Evolutionary conservation across 768 basidiomycete genomes (phyloP).

Genomic region (Tricholoma sp.): DNA sequence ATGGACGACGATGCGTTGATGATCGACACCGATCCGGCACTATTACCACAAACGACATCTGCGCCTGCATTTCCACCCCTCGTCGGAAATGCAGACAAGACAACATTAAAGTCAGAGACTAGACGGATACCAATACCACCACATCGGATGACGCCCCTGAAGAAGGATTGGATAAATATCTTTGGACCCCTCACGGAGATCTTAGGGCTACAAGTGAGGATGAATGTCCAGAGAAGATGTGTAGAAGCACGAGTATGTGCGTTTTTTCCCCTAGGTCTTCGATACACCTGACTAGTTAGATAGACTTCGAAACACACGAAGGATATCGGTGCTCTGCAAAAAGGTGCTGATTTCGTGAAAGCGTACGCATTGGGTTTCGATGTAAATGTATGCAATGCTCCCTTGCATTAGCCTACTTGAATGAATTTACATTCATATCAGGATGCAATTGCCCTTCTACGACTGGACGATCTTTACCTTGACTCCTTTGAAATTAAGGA

Average conservation of each 20-base stretch:
- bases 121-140: slow-evolving; percentile 89
- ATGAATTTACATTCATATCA: slow-evolving; percentile 23
- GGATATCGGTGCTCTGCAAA: slow-evolving; percentile 89
- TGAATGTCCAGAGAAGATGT: slow-evolving; percentile 87
- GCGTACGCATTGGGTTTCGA: slow-evolving; percentile 95
- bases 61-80: slow-evolving; percentile 71
- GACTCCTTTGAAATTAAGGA: slow-evolving; percentile 99
- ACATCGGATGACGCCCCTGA: slow-evolving; percentile 95
- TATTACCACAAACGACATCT: slow-evolving; percentile 37
- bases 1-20: slow-evolving; percentile 58
- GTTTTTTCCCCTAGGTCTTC: neutral
- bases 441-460: slow-evolving; percentile 94
- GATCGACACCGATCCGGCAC: slow-evolving; percentile 47
- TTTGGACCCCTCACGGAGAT: slow-evolving; percentile 93
- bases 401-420: neutral
- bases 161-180: slow-evolving; percentile 39
- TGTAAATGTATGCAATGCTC: slow-evolving; percentile 63
- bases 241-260: slow-evolving; percentile 87
- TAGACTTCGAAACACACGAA: slow-evolving; percentile 95
- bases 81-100: slow-evolving; percentile 49
- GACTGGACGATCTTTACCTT: slow-evolving; percentile 95
- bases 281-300: neutral
- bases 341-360: slow-evolving; percentile 95
- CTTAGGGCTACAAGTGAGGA: slow-evolving; percentile 90
- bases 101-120: slow-evolving; percentile 73